Conservation (phyloP, 257 asterid species). For the Ehretia macrophylla region DNA sequence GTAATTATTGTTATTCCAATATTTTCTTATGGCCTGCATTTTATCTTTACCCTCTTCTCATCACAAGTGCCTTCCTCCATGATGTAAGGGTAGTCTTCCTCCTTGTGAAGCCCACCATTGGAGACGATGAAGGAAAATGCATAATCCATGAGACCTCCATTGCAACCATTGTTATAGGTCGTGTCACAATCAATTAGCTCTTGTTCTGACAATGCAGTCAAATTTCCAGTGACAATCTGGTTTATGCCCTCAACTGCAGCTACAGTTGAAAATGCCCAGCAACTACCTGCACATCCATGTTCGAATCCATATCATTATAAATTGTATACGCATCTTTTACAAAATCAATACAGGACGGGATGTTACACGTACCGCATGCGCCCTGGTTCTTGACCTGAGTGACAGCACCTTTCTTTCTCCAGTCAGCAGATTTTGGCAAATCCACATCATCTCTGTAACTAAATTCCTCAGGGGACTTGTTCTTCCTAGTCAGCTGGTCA, state of each 20-base stretch:
- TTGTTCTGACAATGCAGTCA: slow-evolving; percentile 32
- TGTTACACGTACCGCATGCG: slow-evolving; percentile 40
- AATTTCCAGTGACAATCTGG: slow-evolving; percentile 35
- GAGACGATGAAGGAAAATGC: slow-evolving; percentile 30
- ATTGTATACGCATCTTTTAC: no score
- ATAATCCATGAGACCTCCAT: slow-evolving; percentile 40
- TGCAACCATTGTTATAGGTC: slow-evolving; percentile 33
- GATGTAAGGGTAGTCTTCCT: slow-evolving; percentile 37
- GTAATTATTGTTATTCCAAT: background rate
- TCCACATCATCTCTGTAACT: slow-evolving; percentile 28
- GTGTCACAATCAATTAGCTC: slow-evolving; percentile 41
- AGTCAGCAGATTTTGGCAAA: slow-evolving; percentile 55
- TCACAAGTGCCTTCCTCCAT: slow-evolving; percentile 42
- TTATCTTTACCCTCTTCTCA: slow-evolving; percentile 23
- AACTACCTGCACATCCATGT: slow-evolving; percentile 40
- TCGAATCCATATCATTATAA: no score
- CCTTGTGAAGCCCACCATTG: slow-evolving; percentile 37
- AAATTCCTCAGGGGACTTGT: slow-evolving; percentile 31
- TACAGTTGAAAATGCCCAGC: slow-evolving; percentile 57
- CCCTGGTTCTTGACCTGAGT: slow-evolving; percentile 63
- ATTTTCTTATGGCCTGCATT: no score
- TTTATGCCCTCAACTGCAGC: slow-evolving; percentile 51
- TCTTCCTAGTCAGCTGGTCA: slow-evolving; percentile 20
- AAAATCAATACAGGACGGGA: background rate
- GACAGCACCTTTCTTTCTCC: slow-evolving; percentile 76